These are phyloP conservation scores for Millerago galiae DNA, from an alignment of 805 yeast genomes.

Conservation along the genomic window DNA sequence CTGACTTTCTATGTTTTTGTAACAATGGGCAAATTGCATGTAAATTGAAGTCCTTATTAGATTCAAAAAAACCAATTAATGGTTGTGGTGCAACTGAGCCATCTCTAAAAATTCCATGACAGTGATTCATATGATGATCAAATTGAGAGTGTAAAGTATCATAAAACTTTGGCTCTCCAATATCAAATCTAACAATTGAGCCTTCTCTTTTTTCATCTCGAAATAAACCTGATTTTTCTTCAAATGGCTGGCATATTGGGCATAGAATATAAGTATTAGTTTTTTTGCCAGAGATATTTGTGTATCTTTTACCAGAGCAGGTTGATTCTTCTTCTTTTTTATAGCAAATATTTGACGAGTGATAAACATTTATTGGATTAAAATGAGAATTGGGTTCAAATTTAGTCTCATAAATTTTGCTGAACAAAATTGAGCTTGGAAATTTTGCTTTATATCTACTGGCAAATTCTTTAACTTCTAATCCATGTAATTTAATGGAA, in stretches of 20 bases:
- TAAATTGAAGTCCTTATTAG: neutral
- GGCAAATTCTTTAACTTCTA: neutral
- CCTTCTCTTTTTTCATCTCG: conserved; percentile 3
- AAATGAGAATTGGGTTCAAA: neutral
- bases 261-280: conserved; percentile 5
- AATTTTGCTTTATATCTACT: neutral
- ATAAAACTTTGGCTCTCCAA: conserved; percentile 3
- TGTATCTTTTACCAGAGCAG: neutral
- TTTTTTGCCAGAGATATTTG: neutral
- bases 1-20: too few relatives aligned
- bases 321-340: neutral
- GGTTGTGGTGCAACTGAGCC: conserved; percentile 1
- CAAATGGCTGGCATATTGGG: conserved; percentile 5
- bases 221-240: neutral
- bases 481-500: too few relatives aligned
- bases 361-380: neutral
- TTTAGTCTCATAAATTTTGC: neutral
- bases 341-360: conserved; percentile 5
- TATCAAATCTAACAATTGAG: neutral
- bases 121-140: conserved; percentile 6
- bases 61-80: neutral
- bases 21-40: neutral
- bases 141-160: conserved; percentile 6
- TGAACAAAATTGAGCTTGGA: neutral
- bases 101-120: conserved; percentile 4